Evolutionary conservation across 1,139 yeast species (phyloP), one percentile per base, ranked within the genome.

Genomic region (Lodderomyces orthopsilosis): DNA sequence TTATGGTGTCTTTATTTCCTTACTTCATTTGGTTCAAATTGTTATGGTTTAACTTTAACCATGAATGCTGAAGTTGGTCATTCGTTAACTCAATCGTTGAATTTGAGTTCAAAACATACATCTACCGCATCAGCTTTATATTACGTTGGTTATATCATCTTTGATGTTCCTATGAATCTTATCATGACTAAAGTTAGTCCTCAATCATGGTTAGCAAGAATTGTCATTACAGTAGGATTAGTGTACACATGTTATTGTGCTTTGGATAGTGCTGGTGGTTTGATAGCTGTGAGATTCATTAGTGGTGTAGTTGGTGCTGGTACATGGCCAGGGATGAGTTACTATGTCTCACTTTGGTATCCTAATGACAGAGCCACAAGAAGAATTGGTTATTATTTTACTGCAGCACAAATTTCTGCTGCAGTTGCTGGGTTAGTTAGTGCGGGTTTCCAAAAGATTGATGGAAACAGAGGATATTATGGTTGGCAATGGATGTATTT

Each of bases 401-500:
- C 95, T 1, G 96, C 96, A 14, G 95, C 96, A 0, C 96, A 89
- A 63, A 65, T 89, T 14, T 82, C 93, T 33, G 93, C 95, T 1
- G 84, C 95, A 9, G 91, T 81, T 6, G 90, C 93, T 8, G 96
- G 96, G 13, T 71, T 88, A 44, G 88, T 88, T 7, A 79, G 87
- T 45, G 95, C 95, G 3, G 96, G 95, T 0, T 85, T 88, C 65
- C 95, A 88, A 58, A 82, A 77, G 55, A 84, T 88, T 79, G 91
- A 88, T 58, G 85, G 85, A 43, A 67, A 58, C 19, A 65, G 79
- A 32, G 95, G 95, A 1, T 68, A 70, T 46, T 75, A 83, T 38
- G 96, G 95, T 24, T 89, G 90, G 85, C 91, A 85, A 66, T 88
- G 95, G 95, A 76, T 86, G 76, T 88, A 82, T 62, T 68, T 88